Evolutionary conservation across 2,329 filamentous ascomycete species (phyloP), one percentile per base, ranked within the genome.

Genomic region (Fusarium brevicatenulatum): DNA sequence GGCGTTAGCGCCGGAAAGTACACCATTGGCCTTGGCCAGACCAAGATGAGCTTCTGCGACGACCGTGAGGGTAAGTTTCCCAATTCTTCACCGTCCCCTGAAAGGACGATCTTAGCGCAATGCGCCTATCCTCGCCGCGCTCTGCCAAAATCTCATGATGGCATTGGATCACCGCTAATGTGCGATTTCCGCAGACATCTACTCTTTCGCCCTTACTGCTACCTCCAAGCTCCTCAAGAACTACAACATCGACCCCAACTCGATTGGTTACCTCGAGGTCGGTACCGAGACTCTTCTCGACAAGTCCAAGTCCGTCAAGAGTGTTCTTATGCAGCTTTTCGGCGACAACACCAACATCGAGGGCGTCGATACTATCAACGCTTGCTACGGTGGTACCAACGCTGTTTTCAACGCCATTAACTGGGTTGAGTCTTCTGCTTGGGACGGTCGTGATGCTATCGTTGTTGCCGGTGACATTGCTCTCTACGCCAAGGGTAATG

Each of bases 241-340:
- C 83, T 95, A 95, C 89, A 90, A 91, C 79, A 91, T 96, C 84
- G 93, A 96, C 83, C 84, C 90, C 80, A 91, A 92, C 83, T 90
- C 90, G 72, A 90, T 95, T 81, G 93, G 93, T 76, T 92, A 93
- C 78, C 87, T 95, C 79, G 93, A 95, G 86, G 93, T 95, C 79
- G 93, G 93, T 79, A 95, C 93, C 61, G 93, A 95, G 88, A 95
- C 93, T 73, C 86, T 95, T 63, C 86, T 95, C 80, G 93, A 95
- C 89, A 95, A 95, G 87, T 95, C 93, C 81, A 95, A 95, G 88
- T 95, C 93, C 50, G 93, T 95, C 86, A 95, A 95, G 89, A 92
- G 92, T 36, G 92, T 95, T 71, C 86, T 95, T 74, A 95, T 95
- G 93, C 93, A 95, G 86, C 88, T 95, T 50, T 95, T 95, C 78